Evolutionary conservation across 495 filamentous ascomycete species (phyloP).

Genomic region (Xylaria bambusicola): DNA sequence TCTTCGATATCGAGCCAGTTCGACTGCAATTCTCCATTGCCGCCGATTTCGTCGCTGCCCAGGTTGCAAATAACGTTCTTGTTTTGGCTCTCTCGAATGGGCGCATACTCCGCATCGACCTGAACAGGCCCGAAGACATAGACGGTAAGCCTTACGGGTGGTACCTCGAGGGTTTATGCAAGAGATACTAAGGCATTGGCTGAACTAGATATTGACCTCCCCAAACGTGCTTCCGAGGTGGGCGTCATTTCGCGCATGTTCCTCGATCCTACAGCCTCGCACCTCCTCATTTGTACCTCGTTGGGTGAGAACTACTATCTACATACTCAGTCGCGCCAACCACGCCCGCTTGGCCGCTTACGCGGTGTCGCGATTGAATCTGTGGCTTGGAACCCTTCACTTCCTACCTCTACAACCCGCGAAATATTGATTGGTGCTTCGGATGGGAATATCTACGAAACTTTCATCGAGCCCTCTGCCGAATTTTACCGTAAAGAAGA

Average conservation of each 20-base stretch:
- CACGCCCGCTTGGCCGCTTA: slow-evolving; percentile 76
- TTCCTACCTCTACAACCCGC: slow-evolving; percentile 90
- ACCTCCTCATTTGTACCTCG: slow-evolving; percentile 87
- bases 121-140: slow-evolving; percentile 91
- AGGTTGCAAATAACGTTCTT: slow-evolving; percentile 96
- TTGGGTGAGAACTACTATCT: slow-evolving; percentile 97
- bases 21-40: slow-evolving; percentile 89
- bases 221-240: slow-evolving; percentile 86
- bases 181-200: slow-evolving; percentile 11
- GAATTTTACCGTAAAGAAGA: slow-evolving; percentile 96
- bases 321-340: slow-evolving; percentile 88
- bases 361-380: slow-evolving; percentile 86
- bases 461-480: slow-evolving; percentile 88
- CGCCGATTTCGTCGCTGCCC: slow-evolving; percentile 91
- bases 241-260: slow-evolving; percentile 94
- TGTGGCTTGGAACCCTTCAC: slow-evolving; percentile 93
- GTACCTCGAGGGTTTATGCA: neutral
- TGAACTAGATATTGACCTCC: slow-evolving; percentile 86
- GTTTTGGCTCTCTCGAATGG: slow-evolving; percentile 86
- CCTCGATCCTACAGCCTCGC: slow-evolving; percentile 92
- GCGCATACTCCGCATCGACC: slow-evolving; percentile 87
- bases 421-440: slow-evolving; percentile 92
- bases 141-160: slow-evolving; percentile 63
- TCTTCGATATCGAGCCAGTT: slow-evolving; percentile 90
- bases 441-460: slow-evolving; percentile 93